These are phyloP conservation scores for Phytophthora palmivora DNA, from an alignment of 352 stramenopile genomes.

Conservation along the genomic window DNA sequence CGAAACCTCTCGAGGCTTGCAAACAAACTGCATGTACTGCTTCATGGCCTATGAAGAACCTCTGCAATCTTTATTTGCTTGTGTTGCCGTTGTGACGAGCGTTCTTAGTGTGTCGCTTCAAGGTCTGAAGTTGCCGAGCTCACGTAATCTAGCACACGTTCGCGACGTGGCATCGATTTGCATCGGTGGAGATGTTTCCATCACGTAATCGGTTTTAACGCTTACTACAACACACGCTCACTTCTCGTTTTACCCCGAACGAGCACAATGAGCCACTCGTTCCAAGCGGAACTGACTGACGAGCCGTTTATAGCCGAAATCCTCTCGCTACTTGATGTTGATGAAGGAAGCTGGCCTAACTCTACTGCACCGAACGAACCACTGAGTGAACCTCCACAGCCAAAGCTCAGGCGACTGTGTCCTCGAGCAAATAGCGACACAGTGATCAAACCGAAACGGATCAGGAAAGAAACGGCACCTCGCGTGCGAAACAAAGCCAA, in stretches of 20 bases:
- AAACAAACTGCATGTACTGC: too few relatives aligned
- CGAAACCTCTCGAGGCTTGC: too few relatives aligned
- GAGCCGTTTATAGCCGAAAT: slow-evolving; percentile 31
- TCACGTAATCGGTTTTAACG: slow-evolving; percentile 6
- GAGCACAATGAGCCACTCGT: slow-evolving; percentile 11
- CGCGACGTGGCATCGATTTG: too few relatives aligned
- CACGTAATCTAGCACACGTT: slow-evolving; percentile 23
- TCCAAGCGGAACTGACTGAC: slow-evolving; percentile 2
- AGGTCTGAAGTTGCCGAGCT: slow-evolving; percentile 1
- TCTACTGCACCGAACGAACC: not conserved
- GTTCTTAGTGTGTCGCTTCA: slow-evolving; percentile 9
- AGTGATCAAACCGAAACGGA: slow-evolving; percentile 3
- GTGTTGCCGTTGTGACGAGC: slow-evolving; percentile 7
- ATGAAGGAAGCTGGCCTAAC: slow-evolving; percentile 7
- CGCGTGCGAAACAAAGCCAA: slow-evolving; percentile 35
- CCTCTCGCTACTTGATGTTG: slow-evolving; percentile 24
- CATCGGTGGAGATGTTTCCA: not conserved
- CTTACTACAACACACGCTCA: slow-evolving; percentile 4
- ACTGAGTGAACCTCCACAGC: not conserved
- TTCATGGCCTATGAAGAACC: not conserved
- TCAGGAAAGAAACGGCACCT: slow-evolving; percentile 11
- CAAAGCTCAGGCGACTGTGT: slow-evolving; percentile 1
- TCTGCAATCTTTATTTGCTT: slow-evolving; percentile 1
- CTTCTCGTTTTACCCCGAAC: slow-evolving; percentile 13
- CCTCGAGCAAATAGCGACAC: slow-evolving; percentile 8